Percentiles rank a stretch among this genome's conserved stretches.
These are phyloP conservation scores for Cornus florida DNA, from an alignment of 148 eudicot genomes.

Conservation along the genomic window DNA sequence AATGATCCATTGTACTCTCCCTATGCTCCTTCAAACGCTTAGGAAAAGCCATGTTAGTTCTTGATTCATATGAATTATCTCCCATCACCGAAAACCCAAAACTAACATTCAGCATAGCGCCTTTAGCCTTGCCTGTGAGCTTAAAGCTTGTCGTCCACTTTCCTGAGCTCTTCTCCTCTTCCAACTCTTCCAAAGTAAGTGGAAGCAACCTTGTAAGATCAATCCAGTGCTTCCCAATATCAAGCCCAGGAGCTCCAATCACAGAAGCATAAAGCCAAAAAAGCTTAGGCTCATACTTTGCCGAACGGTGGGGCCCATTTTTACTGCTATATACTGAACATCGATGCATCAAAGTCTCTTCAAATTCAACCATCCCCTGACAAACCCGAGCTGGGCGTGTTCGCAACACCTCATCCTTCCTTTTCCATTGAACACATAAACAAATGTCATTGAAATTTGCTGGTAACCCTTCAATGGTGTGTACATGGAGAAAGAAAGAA, in stretches of 20 bases:
- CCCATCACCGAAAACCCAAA: conserved; percentile 59
- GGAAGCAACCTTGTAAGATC: conserved; percentile 91
- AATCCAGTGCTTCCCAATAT: conserved; percentile 77
- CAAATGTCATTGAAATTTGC: conserved; percentile 39
- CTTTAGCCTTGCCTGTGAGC: conserved; percentile 69
- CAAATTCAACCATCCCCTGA: conserved; percentile 58
- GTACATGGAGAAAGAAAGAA: conserved; percentile 77
- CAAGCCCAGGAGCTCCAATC: conserved; percentile 43
- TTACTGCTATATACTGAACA: conserved; percentile 61
- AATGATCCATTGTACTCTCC: conserved; percentile 20
- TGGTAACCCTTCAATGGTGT: conserved; percentile 57
- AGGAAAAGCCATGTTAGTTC: conserved; percentile 30
- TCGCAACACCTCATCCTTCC: conserved; percentile 47
- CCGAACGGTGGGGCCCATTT: conserved; percentile 49
- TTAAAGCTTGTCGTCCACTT: conserved; percentile 82
- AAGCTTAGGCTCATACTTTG: conserved; percentile 74
- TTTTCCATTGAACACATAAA: conserved; percentile 59
- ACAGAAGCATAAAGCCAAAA: conserved; percentile 56
- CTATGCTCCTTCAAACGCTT: conserved; percentile 26
- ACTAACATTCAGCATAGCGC: conserved; percentile 73
- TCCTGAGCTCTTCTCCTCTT: conserved; percentile 61
- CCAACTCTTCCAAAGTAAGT: conserved; percentile 70
- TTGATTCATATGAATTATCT: conserved; percentile 37
- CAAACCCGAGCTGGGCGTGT: conserved; percentile 43
- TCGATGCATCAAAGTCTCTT: conserved; percentile 62